phyloP scores from a whole-genome alignment of 768 basidiomycete genomes.

The Auricularia sp. region DNA sequence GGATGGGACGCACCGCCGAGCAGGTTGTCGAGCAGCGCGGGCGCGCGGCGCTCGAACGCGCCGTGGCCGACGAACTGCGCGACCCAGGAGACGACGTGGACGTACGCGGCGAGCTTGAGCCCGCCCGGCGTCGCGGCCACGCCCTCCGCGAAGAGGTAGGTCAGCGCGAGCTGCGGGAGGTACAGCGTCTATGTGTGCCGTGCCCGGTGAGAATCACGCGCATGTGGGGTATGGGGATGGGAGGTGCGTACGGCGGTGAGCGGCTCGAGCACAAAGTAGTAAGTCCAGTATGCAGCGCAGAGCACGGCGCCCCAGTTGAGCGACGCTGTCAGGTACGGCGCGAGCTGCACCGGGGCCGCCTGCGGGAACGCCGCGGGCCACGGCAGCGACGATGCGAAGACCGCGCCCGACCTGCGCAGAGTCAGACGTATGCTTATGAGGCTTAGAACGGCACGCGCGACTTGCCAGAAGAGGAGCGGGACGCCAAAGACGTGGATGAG shows the following conservation, averaged over 20 bases:
- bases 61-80: conserved; percentile 88
- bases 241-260: conserved; percentile 62
- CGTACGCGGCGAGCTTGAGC: conserved; percentile 38
- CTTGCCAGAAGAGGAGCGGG: conserved; percentile 70
- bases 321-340: conserved; percentile 58
- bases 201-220: conserved; percentile 2
- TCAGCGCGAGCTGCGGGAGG: conserved; percentile 54
- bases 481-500: conserved; percentile 80
- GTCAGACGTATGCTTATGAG: neutral
- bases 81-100: conserved; percentile 75
- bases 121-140: conserved; percentile 44
- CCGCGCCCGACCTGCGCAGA: conserved; percentile 3
- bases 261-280: conserved; percentile 78
- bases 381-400: conserved; percentile 23
- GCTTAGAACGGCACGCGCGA: no score
- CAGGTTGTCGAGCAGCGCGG: conserved; percentile 82
- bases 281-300: conserved; percentile 49
- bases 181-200: conserved; percentile 53
- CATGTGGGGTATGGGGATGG: neutral
- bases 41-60: conserved; percentile 75
- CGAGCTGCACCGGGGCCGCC: conserved; percentile 36
- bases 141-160: conserved; percentile 62
- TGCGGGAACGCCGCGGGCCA: conserved; percentile 45
- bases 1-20: conserved; percentile 51
- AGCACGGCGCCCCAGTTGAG: conserved; percentile 54